A percentile compares a stretch with the other conserved stretches of the same genome.
Conservation (phyloP, 2,329 filamentous ascomycete species). For the Pseudogymnoascus sp. region DNA sequence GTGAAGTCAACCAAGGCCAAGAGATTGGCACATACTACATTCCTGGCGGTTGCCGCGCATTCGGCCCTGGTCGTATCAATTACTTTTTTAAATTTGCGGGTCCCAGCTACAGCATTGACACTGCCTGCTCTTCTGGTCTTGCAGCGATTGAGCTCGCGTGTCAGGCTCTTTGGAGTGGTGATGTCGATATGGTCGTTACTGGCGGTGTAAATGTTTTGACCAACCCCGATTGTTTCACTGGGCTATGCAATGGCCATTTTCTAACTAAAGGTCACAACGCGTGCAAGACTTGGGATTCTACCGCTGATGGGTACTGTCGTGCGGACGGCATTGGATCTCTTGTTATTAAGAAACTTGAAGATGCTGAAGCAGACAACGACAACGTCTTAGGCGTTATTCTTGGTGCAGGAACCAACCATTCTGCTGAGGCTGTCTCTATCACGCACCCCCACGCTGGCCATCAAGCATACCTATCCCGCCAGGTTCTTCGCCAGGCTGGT, state of each 20-base stretch:
- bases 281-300: slow-evolving; percentile 40
- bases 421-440: slow-evolving; percentile 69
- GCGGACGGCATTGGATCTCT: slow-evolving; percentile 40
- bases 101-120: slow-evolving; percentile 31
- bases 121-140: slow-evolving; percentile 31
- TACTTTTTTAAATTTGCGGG: slow-evolving; percentile 36
- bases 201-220: slow-evolving; percentile 20
- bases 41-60: slow-evolving; percentile 5
- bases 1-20: slow-evolving; percentile 6
- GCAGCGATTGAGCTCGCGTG: slow-evolving; percentile 26
- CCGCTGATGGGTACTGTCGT: slow-evolving; percentile 44
- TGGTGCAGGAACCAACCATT: slow-evolving; percentile 70
- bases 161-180: slow-evolving; percentile 17
- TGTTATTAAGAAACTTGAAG: slow-evolving; percentile 46
- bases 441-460: slow-evolving; percentile 72
- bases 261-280: slow-evolving; percentile 25
- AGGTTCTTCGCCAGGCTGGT: slow-evolving; percentile 62
- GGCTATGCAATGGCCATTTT: slow-evolving; percentile 14
- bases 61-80: slow-evolving; percentile 24
- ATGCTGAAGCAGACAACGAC: slow-evolving; percentile 70
- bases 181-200: slow-evolving; percentile 18
- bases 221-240: slow-evolving; percentile 23
- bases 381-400: slow-evolving; percentile 34
- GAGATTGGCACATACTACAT: slow-evolving; percentile 13
- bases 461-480: slow-evolving; percentile 61